Base-by-base conservation (phyloP, 805 yeast species). In the Suhomyces xylopsoci region DNA sequence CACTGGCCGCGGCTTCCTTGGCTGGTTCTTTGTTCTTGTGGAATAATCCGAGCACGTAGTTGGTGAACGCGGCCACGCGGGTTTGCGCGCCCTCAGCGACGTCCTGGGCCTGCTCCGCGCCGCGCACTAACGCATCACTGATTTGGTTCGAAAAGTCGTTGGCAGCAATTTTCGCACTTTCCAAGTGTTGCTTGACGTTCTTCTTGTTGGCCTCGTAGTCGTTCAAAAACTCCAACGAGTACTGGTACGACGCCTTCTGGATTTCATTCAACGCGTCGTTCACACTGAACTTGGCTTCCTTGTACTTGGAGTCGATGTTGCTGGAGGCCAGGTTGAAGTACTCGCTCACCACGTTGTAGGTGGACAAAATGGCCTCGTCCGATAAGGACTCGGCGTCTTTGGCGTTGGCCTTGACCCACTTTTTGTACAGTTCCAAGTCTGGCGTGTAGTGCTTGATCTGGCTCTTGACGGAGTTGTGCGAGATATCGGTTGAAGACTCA, bases 281-380 rank as follows among this genome's bases (percentile, higher is more conserved):
- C 24, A 58, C 42, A 19, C 55, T 53, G 14, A 36, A 51, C 38
- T 55, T 45, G 28, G 53, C 38, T 7, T 53, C 49, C 4, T 53
- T 40, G 34, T 54, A 58, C 48, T 53, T 49, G 10, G 51, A 36
- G 7, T 46, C 32, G 28, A 62, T 50, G 20, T 46, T 30, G 8
- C 54, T 52, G 4, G 59, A 51, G n/a, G 69, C 68, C 22, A 51
- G 58, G 30, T 58, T 53, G 42, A 55, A 66, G 51, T 63, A 66
- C 19, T 62, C 58, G 12, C 47, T 47, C 46, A 55, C 64, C 45
- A 59, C 50, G 46, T 55, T 51, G 49, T 52, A 64, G 5, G 60
- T 55, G 14, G 53, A 45, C 19, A 48, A 51, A 43, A 62, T 53
- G 38, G 57, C 50, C 20, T 61, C 63, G 4, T 62, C 63, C 47